Base-by-base conservation (phyloP, 129 eudicot genomes). In the Pulicaria dysenterica region DNA sequence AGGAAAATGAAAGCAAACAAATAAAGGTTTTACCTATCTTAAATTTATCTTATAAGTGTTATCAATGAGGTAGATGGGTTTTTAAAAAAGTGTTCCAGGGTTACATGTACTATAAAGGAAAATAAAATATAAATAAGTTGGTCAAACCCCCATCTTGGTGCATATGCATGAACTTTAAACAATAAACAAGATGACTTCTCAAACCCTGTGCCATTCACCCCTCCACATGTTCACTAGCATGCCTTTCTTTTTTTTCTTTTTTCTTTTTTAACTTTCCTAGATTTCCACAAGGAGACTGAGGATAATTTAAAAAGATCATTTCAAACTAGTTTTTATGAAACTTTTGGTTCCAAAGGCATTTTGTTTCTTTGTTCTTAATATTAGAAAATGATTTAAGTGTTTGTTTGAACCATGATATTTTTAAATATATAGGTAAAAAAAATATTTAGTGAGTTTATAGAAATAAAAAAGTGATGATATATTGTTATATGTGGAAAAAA, bases 151-250 rank as follows among this genome's bases (percentile, higher is more conserved):
- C 68, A 36, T 37, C 44, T 67, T 76, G 48, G 61, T 55, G 8
- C 11, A 16, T 16, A 37, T 55, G 60, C 38, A 66, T 55, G 8
- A 36, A 37, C 10, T 66, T 37, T 46, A 73, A 43, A 73, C 38
- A 49, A 73, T 13, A 19, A 69, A 38, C 48, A 72, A 50, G 50
- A 56, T 58, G 47, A 75, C 67, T 67, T 76, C 67, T 76, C 70
- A 68, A 76, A 76, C 75, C 43, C 12, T 16, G 80, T 67, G 80
- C 80, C 54, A 46, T 31, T 66, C 48, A 59, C 54, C 46, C 19
- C 47, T 76, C 70, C 81, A 58, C 81, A 68, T 67, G 69, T 62
- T 76, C 69, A 19, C 69, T 58, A 58, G 54, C 80, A 68, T 76
- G 75, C 75, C 55, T 58, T 39, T 47, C 50, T 47, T 47, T 68